Conservation (phyloP, 805 yeast species). For the Priceomyces melissophilus region DNA sequence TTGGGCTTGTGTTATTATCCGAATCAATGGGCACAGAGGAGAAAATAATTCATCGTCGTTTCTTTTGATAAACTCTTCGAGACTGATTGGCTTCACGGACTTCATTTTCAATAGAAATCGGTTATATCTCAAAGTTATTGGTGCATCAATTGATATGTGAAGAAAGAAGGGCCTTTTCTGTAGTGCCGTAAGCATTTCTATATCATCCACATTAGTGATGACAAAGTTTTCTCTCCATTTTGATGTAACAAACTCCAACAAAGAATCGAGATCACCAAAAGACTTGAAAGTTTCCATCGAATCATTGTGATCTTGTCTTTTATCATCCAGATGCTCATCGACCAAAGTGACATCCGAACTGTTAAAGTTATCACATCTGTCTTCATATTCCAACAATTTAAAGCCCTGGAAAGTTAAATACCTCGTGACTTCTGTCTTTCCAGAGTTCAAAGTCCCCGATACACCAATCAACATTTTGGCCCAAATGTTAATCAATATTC, state of each 20-base stretch:
- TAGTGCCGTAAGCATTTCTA: conserved; percentile 43
- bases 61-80: conserved; percentile 35
- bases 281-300: conserved; percentile 12
- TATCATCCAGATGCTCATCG: background rate
- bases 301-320: background rate
- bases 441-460: conserved; percentile 67
- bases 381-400: conserved; percentile 20
- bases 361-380: conserved; percentile 4
- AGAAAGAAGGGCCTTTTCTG: conserved; percentile 78
- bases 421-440: conserved; percentile 60
- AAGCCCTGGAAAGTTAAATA: conserved; percentile 58
- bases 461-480: conserved; percentile 67
- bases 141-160: conserved; percentile 76
- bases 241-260: conserved; percentile 59
- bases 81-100: conserved; percentile 2
- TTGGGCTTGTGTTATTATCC: conserved; percentile 56
- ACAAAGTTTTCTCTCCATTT: conserved; percentile 67
- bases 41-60: conserved; percentile 37
- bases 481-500: background rate
- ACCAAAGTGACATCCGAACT: conserved; percentile 1
- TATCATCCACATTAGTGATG: conserved; percentile 44
- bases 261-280: conserved; percentile 41
- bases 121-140: conserved; percentile 47
- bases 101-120: conserved; percentile 23
- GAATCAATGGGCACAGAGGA: conserved; percentile 50